Evolutionary conservation across 1,284 basidiomycete genomes (phyloP).

Genomic region (Moesziomyces parantarcticus): DNA sequence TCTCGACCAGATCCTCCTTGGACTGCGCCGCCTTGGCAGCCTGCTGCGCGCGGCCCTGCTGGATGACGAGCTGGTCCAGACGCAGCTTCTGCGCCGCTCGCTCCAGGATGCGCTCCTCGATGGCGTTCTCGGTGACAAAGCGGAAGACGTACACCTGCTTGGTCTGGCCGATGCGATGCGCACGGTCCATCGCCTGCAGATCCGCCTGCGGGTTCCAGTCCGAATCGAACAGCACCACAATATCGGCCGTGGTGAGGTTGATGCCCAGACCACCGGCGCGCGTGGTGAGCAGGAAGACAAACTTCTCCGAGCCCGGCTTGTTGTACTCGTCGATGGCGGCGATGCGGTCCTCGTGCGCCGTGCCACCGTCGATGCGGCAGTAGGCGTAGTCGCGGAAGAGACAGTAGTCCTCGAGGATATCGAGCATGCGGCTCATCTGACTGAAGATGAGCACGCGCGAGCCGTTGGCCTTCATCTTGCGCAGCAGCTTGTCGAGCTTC

Average conservation of each 20-base stretch:
- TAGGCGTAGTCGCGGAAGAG: slow-evolving; percentile 87
- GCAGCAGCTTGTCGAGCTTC: slow-evolving; percentile 91
- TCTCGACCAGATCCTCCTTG: slow-evolving; percentile 96
- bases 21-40: slow-evolving; percentile 79
- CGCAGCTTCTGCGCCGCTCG: slow-evolving; percentile 94
- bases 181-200: slow-evolving; percentile 98
- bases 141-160: slow-evolving; percentile 99
- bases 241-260: slow-evolving; percentile 93
- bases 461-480: slow-evolving; percentile 87
- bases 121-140: slow-evolving; percentile 94
- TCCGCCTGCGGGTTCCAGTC: slow-evolving; percentile 99
- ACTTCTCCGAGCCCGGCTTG: slow-evolving; percentile 91
- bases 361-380: slow-evolving; percentile 95
- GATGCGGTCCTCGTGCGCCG: slow-evolving; percentile 96
- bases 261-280: slow-evolving; percentile 98
- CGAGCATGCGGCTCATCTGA: slow-evolving; percentile 95
- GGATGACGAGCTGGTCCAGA: slow-evolving; percentile 96
- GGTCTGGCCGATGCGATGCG: slow-evolving; percentile 97
- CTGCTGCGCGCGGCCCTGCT: slow-evolving; percentile 81
- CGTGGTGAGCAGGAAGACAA: slow-evolving; percentile 96
- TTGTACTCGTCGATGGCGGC: slow-evolving; percentile 98
- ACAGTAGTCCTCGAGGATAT: slow-evolving; percentile 98
- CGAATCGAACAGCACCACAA: slow-evolving; percentile 96
- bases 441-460: slow-evolving; percentile 96
- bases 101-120: slow-evolving; percentile 97